Conservation (phyloP, 208 protist genomes). For the Polymyxa betae region DNA sequence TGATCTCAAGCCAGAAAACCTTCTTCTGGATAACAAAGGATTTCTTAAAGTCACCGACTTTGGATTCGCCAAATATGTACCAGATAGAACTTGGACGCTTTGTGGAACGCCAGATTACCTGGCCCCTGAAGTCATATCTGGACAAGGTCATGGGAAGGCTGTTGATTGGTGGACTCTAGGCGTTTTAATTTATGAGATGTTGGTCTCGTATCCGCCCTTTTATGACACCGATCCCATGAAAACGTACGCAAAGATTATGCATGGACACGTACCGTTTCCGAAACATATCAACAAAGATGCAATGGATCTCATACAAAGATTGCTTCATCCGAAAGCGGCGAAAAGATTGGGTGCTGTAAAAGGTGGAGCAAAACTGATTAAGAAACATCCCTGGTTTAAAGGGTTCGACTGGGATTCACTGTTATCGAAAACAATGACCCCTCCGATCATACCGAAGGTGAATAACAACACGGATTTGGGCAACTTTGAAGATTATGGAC, state of each 20-base stretch:
- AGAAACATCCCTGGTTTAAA: slow-evolving; percentile 59
- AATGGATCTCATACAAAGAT: slow-evolving; percentile 35
- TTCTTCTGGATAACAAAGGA: slow-evolving; percentile 73
- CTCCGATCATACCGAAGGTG: slow-evolving; percentile 63
- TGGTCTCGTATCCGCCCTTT: slow-evolving; percentile 83
- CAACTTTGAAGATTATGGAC: slow-evolving; percentile 54
- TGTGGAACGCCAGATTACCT: slow-evolving; percentile 75
- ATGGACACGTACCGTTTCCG: slow-evolving; percentile 49
- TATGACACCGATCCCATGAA: slow-evolving; percentile 80
- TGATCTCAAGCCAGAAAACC: slow-evolving; percentile 76
- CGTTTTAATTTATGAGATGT: slow-evolving; percentile 76
- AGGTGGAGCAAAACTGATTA: slow-evolving; percentile 54
- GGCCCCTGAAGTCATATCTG: slow-evolving; percentile 64
- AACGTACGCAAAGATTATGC: slow-evolving; percentile 86
- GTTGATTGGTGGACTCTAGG: slow-evolving; percentile 78
- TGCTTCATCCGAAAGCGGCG: slow-evolving; percentile 54
- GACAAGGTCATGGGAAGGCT: slow-evolving; percentile 67
- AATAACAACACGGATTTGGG: slow-evolving; percentile 59
- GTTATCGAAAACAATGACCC: slow-evolving; percentile 47
- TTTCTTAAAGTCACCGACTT: slow-evolving; percentile 89
- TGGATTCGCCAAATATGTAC: slow-evolving; percentile 68
- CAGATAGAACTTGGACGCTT: slow-evolving; percentile 68
- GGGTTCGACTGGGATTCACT: slow-evolving; percentile 49
- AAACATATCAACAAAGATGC: slow-evolving; percentile 12
- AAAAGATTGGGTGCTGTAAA: slow-evolving; percentile 43